These are phyloP conservation scores for Albizia julibrissin DNA, from an alignment of 306 rosid species.

Conservation along the genomic window DNA sequence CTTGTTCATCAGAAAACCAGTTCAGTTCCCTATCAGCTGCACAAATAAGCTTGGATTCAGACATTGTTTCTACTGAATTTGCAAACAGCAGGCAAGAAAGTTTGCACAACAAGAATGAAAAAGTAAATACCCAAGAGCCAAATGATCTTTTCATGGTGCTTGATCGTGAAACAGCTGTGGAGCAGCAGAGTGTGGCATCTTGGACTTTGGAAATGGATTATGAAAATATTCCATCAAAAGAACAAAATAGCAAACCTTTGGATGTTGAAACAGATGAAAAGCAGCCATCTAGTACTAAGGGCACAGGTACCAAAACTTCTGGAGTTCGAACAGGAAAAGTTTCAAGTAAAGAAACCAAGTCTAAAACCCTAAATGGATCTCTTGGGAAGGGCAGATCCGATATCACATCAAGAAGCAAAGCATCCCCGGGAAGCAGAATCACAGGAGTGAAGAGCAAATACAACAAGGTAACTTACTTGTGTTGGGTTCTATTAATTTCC, in stretches of 20 bases:
- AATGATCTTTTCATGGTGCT: conserved; percentile 95
- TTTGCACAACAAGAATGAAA: conserved; percentile 50
- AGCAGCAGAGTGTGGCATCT: conserved; percentile 55
- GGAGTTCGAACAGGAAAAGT: conserved; percentile 55
- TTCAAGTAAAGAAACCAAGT: conserved; percentile 58
- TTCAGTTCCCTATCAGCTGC: conserved; percentile 57
- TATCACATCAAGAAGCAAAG: conserved; percentile 53
- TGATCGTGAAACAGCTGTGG: conserved; percentile 69
- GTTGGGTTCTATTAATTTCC: conserved; percentile 15
- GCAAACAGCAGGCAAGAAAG: conserved; percentile 44
- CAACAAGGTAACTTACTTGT: conserved; percentile 59
- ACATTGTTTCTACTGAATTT: conserved; percentile 60
- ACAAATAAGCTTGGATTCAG: conserved; percentile 62
- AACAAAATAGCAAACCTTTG: conserved; percentile 47
- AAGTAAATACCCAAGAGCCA: conserved; percentile 57
- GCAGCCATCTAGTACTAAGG: conserved; percentile 34
- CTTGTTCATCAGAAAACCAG: conserved; percentile 55
- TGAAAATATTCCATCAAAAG: conserved; percentile 44
- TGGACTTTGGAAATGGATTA: conserved; percentile 93
- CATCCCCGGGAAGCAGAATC: conserved; percentile 59
- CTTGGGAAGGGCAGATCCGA: conserved; percentile 62
- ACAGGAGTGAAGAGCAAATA: conserved; percentile 57
- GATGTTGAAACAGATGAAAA: conserved; percentile 43
- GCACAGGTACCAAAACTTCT: conserved; percentile 35
- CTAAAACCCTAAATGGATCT: conserved; percentile 60